phyloP scores from a whole-genome alignment of 257 asterid genomes.

The Solanum bulbocastanum region DNA sequence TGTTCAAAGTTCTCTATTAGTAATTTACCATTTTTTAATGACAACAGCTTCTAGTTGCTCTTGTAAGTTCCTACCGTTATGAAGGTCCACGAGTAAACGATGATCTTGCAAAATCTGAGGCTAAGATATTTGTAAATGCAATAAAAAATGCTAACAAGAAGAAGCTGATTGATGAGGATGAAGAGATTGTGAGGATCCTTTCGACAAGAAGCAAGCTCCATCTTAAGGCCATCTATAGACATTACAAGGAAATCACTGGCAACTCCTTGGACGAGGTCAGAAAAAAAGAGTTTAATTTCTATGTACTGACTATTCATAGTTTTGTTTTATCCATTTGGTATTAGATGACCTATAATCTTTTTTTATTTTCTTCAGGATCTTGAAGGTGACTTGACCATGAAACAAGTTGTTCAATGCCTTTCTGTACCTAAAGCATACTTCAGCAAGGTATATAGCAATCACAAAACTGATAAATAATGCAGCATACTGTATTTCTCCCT shows the following conservation, averaged over 20 bases:
- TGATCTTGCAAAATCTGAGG: slow-evolving; percentile 65
- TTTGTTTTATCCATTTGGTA: too few species aligned
- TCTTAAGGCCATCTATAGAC: slow-evolving; percentile 39
- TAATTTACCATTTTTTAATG: not conserved
- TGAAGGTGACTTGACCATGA: slow-evolving; percentile 18
- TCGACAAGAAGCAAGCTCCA: slow-evolving; percentile 79
- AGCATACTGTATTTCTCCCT: not conserved
- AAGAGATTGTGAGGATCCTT: slow-evolving; percentile 47
- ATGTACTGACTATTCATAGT: not conserved
- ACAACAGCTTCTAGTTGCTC: slow-evolving; percentile 60
- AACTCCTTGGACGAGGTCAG: slow-evolving; percentile 55
- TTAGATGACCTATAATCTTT: not conserved
- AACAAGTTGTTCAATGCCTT: slow-evolving; percentile 55
- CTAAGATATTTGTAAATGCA: slow-evolving; percentile 35
- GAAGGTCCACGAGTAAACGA: slow-evolving; percentile 59
- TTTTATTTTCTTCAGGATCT: slow-evolving; percentile 32
- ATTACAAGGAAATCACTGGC: slow-evolving; percentile 59
- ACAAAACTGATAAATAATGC: not conserved
- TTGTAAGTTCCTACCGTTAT: slow-evolving; percentile 70
- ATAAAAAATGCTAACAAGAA: slow-evolving; percentile 13
- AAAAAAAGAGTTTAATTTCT: not conserved
- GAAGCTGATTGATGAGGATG: slow-evolving; percentile 29
- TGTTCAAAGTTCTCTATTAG: not conserved
- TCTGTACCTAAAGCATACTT: slow-evolving; percentile 53
- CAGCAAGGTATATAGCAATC: slow-evolving; percentile 31